Base-by-base conservation (phyloP, 164 flowering plant species). In the Annona squamosa region DNA sequence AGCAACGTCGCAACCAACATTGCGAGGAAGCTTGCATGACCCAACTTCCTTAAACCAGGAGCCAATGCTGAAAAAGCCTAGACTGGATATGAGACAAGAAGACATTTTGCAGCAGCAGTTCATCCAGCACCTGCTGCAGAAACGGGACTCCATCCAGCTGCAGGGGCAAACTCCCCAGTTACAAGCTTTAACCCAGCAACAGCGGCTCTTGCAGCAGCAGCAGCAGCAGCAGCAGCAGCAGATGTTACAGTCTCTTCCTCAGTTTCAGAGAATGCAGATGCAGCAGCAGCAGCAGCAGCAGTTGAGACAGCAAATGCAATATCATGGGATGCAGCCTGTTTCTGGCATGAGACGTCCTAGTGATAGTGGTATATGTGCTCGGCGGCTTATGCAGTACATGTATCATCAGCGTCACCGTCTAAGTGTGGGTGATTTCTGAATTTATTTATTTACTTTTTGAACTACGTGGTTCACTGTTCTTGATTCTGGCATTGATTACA, bases 331-430 rank as follows among this genome's bases (percentile, higher is more conserved):
- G 81, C 97, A 85, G 76, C 86, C 87, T 41, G 65, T 77, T 69
- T 65, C 88, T 68, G 77, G 77, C 1, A 63, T 82, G 73, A 91
- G 89, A 78, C 91, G 90, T 6, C 88, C 94, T n/a, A 84, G 77
- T 83, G 97, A 93, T 68, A 81, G 88, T 77, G 97, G 94, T 64
- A 86, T 93, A 48, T 95, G 99, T 81, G 90, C 97, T 64, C 94
- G 98, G 37, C 83, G 97, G 67, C 72, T 95, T 69, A 96, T 93
- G 99, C 97, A 96, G 71, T 96, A 93, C 77, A 74, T 96, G 41
- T 96, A 89, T 86, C 99, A 96, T 77, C 98, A 91, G 76, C 81
- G 95, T 44, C 95, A 93, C 70, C 83, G 91, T 26, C 97, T 97
- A 41, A 63, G 88, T 57, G 99, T 95, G 81, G 85, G 94, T 76